These are phyloP conservation scores for Debaryomyces nepalensis DNA, from an alignment of 1,139 yeast species.

Conservation along the genomic window DNA sequence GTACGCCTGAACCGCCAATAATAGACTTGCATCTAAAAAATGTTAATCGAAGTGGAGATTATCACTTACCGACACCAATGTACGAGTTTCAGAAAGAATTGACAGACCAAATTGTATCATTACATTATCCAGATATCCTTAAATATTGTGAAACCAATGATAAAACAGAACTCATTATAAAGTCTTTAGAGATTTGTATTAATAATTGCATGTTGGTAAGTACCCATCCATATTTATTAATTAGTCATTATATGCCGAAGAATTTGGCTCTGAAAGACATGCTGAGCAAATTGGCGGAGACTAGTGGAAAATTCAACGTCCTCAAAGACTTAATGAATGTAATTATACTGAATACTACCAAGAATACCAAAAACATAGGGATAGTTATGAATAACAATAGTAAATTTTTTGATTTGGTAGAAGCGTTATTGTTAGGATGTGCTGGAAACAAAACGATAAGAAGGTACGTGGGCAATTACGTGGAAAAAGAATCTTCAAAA, in stretches of 20 bases:
- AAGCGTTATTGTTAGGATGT: constrained; percentile 74
- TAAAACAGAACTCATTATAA: constrained; percentile 60
- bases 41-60: constrained; percentile 62
- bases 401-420: constrained; percentile 72
- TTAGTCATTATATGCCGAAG: constrained; percentile 86
- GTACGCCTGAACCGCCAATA: constrained; percentile 83
- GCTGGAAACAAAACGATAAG: constrained; percentile 58
- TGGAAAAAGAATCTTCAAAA: constrained; percentile 44
- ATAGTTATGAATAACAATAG: constrained; percentile 42
- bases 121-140: constrained; percentile 88
- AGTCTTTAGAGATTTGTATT: constrained; percentile 73
- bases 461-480: constrained; percentile 65
- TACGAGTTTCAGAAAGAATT: constrained; percentile 86
- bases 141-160: constrained; percentile 78
- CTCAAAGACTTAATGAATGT: constrained; percentile 62
- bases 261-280: constrained; percentile 76
- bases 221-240: constrained; percentile 85
- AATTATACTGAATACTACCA: constrained; percentile 39
- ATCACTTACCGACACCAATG: constrained; percentile 84
- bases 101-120: constrained; percentile 89
- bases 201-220: constrained; percentile 78
- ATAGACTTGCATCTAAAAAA: constrained; percentile 54
- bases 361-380: constrained; percentile 43
- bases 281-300: constrained; percentile 73
- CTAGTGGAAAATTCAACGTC: constrained; percentile 85